A percentile compares a stretch with the other conserved stretches of the same genome.
Conservation (phyloP, 176 grass and related monocot genomes). For the Typha latifolia region DNA sequence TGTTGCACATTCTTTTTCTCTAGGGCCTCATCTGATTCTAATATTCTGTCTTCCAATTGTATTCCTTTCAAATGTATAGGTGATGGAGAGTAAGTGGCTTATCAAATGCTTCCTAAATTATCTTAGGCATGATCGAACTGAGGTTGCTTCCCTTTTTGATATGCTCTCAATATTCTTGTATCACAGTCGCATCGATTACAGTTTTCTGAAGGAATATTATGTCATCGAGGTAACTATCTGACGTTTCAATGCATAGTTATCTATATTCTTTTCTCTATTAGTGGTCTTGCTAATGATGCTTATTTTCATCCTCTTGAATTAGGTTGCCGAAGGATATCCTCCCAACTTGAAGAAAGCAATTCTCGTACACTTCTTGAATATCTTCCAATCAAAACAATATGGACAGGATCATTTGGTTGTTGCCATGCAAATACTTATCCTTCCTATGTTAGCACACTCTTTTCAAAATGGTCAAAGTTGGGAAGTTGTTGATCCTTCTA, state of each 20-base stretch:
- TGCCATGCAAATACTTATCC: constrained; percentile 98
- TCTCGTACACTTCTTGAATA: constrained; percentile 79
- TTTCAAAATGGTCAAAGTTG: constrained; percentile 95
- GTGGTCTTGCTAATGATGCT: constrained; percentile 17
- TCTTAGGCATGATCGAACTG: constrained; percentile 67
- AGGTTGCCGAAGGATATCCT: constrained; percentile 95
- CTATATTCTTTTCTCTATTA: constrained; percentile 5
- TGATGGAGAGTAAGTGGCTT: constrained; percentile 97
- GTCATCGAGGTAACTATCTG: constrained; percentile 69
- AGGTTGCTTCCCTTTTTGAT: constrained; percentile 94
- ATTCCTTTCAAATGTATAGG: constrained; percentile 34
- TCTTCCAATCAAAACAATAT: constrained; percentile 92
- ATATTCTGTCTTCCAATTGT: neutral
- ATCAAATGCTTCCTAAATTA: constrained; percentile 99
- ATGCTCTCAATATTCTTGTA: constrained; percentile 99
- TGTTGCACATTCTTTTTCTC: neutral
- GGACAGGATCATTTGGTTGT: constrained; percentile 97
- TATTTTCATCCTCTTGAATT: constrained; percentile 22
- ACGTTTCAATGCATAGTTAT: too few relatives aligned
- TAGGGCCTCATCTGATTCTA: neutral
- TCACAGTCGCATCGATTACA: constrained; percentile 93
- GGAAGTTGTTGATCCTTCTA: constrained; percentile 86
- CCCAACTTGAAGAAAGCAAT: constrained; percentile 87
- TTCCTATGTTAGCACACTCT: constrained; percentile 97
- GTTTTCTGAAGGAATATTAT: constrained; percentile 96